Evolutionary conservation across 371 early-diverging fungal genomes (phyloP).

Genomic region (Umbelopsis sp.): DNA sequence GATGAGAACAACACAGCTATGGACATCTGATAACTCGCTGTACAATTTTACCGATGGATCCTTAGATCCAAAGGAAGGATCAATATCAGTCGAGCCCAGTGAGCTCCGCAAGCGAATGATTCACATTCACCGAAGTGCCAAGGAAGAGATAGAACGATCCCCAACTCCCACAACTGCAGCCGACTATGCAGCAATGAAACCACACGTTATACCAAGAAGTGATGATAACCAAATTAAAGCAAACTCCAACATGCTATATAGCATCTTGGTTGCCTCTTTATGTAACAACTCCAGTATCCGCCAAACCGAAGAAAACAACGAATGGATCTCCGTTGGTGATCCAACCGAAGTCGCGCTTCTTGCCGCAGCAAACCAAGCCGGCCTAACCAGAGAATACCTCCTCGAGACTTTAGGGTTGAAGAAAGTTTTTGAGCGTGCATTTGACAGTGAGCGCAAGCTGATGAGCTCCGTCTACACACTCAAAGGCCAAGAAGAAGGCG

Average conservation of each 20-base stretch:
- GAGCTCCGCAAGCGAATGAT: slow-evolving; percentile 46
- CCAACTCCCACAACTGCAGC: not conserved
- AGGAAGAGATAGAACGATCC: not conserved
- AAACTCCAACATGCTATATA: slow-evolving; percentile 28
- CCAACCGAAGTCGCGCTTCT: slow-evolving; percentile 79
- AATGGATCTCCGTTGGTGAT: slow-evolving; percentile 77
- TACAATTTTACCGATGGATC: slow-evolving; percentile 71
- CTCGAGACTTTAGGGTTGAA: slow-evolving; percentile 28
- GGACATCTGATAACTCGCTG: slow-evolving; percentile 67
- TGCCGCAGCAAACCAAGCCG: slow-evolving; percentile 65
- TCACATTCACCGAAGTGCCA: slow-evolving; percentile 30
- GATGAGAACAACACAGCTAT: slow-evolving; percentile 77
- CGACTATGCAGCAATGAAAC: slow-evolving; percentile 37
- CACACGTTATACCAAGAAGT: slow-evolving; percentile 34
- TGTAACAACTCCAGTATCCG: slow-evolving; percentile 75
- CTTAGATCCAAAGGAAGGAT: slow-evolving; percentile 68
- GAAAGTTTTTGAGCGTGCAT: slow-evolving; percentile 60
- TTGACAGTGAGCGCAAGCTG: slow-evolving; percentile 87
- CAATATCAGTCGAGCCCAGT: slow-evolving; percentile 45
- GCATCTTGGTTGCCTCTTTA: slow-evolving; percentile 50
- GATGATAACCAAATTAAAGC: slow-evolving; percentile 24
- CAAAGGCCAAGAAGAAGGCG: slow-evolving; percentile 19
- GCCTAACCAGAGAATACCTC: slow-evolving; percentile 39
- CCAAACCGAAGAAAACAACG: slow-evolving; percentile 60
- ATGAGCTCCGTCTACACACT: slow-evolving; percentile 78